These are phyloP conservation scores for Morella rubra DNA, from an alignment of 306 rosid species.

Conservation along the genomic window DNA sequence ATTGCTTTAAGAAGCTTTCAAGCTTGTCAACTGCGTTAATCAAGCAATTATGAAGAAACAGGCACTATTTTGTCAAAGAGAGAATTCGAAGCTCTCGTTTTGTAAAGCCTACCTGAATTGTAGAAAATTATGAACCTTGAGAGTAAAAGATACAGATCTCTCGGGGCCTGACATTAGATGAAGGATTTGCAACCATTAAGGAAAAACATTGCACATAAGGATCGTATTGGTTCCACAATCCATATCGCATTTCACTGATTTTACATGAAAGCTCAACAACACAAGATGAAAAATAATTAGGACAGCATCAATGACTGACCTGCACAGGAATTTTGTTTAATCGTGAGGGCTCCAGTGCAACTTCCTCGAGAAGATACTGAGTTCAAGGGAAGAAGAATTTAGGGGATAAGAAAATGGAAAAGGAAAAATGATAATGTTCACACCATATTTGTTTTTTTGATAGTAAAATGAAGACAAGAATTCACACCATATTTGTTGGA, in stretches of 20 bases:
- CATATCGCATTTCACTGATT: background rate
- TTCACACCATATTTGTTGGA: conserved; percentile 11
- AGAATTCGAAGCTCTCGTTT: conserved; percentile 5
- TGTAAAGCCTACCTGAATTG: conserved; percentile 62
- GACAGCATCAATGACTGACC: conserved; percentile 31
- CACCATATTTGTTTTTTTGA: background rate
- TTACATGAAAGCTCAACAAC: background rate
- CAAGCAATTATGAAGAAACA: conserved; percentile 25
- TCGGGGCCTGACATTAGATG: conserved; percentile 68
- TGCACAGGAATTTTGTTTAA: conserved; percentile 64
- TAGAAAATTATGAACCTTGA: conserved; percentile 88
- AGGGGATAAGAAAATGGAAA: conserved; percentile 20
- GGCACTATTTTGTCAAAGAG: conserved; percentile 18
- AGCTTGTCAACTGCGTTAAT: conserved; percentile 67
- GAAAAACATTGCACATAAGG: background rate
- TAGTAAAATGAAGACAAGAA: too few species aligned
- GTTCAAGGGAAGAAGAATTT: conserved; percentile 22
- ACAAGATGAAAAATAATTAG: background rate
- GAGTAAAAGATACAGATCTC: conserved; percentile 89
- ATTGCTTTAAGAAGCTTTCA: conserved; percentile 73
- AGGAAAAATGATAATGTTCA: conserved; percentile 15
- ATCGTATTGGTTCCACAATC: background rate
- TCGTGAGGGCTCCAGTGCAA: conserved; percentile 63
- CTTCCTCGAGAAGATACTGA: conserved; percentile 94
- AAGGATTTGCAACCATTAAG: conserved; percentile 6